A percentile compares a stretch with the other conserved stretches of the same genome.
These are phyloP conservation scores for Talaromyces trachyspermus DNA, from an alignment of 495 filamentous ascomycete species.

Conservation along the genomic window DNA sequence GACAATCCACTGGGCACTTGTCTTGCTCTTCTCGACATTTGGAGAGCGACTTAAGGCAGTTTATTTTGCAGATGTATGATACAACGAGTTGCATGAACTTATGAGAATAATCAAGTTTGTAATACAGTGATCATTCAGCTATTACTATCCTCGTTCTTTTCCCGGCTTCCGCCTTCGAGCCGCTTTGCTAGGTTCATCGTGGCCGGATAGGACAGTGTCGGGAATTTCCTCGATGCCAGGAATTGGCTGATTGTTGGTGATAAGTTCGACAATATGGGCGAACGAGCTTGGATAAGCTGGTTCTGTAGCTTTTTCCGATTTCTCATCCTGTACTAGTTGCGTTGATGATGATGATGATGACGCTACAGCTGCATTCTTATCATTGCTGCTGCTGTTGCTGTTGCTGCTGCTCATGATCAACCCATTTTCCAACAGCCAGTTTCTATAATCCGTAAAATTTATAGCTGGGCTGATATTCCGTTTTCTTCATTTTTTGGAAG, in stretches of 20 bases:
- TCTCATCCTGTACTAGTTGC: neutral
- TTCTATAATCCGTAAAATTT: constrained; percentile 32
- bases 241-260: constrained; percentile 75
- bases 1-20: neutral
- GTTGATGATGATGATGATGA: constrained; percentile 3
- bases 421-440: constrained; percentile 27
- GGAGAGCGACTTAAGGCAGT: neutral
- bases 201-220: constrained; percentile 63
- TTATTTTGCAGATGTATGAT: constrained; percentile 3
- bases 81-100: neutral
- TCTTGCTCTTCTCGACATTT: neutral
- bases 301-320: constrained; percentile 17
- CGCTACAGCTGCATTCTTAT: neutral
- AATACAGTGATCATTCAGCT: neutral
- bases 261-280: constrained; percentile 80
- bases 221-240: constrained; percentile 89
- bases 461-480: constrained; percentile 29
- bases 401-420: neutral
- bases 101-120: neutral
- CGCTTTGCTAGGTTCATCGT: constrained; percentile 44
- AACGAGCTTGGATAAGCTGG: constrained; percentile 80
- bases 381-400: neutral
- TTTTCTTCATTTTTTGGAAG: constrained; percentile 33
- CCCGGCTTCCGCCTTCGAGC: constrained; percentile 70
- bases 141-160: constrained; percentile 38